Conservation (phyloP, 306 rosid species). For the Dicorynia guianensis region DNA sequence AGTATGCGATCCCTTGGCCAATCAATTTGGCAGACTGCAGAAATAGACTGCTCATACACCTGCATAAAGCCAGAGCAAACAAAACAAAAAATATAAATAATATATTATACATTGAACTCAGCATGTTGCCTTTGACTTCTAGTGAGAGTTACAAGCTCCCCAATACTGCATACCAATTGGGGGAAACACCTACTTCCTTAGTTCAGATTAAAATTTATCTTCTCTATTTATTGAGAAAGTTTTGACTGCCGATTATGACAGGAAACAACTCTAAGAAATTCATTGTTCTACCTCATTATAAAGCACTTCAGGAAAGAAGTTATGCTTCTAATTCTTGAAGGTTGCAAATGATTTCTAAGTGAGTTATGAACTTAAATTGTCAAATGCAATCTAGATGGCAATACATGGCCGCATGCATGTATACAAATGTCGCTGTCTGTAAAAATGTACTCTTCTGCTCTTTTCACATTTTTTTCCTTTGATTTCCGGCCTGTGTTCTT, state of each 20-base stretch:
- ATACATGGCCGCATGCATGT: background rate
- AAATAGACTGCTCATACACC: slow-evolving; percentile 96
- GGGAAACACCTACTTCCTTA: slow-evolving; percentile 15
- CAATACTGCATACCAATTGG: slow-evolving; percentile 5
- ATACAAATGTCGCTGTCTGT: background rate
- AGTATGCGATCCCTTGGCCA: slow-evolving; percentile 90
- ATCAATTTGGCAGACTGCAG: slow-evolving; percentile 87
- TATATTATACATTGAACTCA: slow-evolving; percentile 7
- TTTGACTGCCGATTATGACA: background rate
- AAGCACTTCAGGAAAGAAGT: slow-evolving; percentile 1
- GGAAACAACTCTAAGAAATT: background rate
- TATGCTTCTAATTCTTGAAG: slow-evolving; percentile 30
- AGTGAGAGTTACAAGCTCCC: background rate
- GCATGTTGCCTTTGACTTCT: slow-evolving; percentile 23
- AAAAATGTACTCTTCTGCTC: background rate
- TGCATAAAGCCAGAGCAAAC: slow-evolving; percentile 49
- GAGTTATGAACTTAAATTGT: slow-evolving; percentile 1
- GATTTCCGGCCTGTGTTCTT: background rate
- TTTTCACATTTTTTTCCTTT: background rate
- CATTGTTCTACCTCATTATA: background rate
- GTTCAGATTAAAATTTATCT: background rate
- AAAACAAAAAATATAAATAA: slow-evolving; percentile 6
- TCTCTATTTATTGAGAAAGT: background rate
- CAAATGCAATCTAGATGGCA: slow-evolving; percentile 26
- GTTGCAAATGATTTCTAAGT: slow-evolving; percentile 14